Conservation (phyloP, 345 rosid species). For the Noccaea caerulescens region DNA sequence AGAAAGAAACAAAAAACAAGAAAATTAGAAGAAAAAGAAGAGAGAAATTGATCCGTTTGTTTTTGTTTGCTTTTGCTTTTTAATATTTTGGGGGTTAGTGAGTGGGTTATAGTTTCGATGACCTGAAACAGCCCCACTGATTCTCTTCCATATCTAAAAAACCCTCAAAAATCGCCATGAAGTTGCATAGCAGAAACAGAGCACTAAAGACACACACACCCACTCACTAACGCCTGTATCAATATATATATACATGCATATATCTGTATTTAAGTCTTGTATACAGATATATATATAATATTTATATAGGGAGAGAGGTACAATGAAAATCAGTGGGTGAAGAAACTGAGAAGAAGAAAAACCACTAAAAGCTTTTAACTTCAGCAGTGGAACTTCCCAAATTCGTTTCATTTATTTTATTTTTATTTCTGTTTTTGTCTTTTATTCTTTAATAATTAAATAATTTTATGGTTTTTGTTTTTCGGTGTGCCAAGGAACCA, state of each 20-base stretch:
- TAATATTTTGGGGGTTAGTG: conserved; percentile 23
- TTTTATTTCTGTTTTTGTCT: background rate
- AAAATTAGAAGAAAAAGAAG: background rate
- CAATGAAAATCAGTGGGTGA: conserved; percentile 44
- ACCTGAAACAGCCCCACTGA: conserved; percentile 38
- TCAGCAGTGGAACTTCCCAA: conserved; percentile 38
- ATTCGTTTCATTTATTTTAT: conserved; percentile 16
- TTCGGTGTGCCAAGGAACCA: conserved; percentile 42
- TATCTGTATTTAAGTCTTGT: conserved; percentile 5
- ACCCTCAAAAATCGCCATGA: conserved; percentile 41
- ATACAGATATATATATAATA: conserved; percentile 3
- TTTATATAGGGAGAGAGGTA: background rate
- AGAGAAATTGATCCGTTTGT: conserved; percentile 31
- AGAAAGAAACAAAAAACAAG: conserved; percentile 14
- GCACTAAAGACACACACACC: conserved; percentile 29
- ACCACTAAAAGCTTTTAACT: conserved; percentile 36
- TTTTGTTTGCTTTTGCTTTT: conserved; percentile 25
- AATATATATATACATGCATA: background rate
- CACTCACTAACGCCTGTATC: conserved; percentile 16
- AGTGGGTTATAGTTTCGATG: conserved; percentile 47
- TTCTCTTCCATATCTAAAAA: conserved; percentile 40
- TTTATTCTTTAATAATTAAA: conserved; percentile 23
- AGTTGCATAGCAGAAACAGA: conserved; percentile 37
- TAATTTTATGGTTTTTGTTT: conserved; percentile 30
- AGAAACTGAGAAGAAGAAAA: conserved; percentile 30